Conservation (phyloP, 2,329 filamentous ascomycete species). For the Aspergillus chevalieri region DNA sequence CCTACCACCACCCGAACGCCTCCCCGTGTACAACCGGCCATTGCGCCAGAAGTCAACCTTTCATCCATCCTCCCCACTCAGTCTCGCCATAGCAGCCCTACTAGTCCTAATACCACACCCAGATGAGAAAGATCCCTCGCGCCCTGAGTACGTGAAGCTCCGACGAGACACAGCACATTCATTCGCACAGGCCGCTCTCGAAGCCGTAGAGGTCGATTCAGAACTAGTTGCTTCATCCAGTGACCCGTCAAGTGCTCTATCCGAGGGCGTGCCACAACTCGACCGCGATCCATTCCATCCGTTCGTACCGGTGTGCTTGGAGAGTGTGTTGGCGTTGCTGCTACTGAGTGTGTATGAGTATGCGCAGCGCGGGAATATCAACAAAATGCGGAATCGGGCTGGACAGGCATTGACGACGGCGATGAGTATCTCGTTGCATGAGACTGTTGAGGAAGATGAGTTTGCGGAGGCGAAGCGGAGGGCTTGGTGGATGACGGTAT, state of each 20-base stretch:
- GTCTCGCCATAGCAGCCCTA: slow-evolving; percentile 23
- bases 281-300: slow-evolving; percentile 12
- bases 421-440: slow-evolving; percentile 22
- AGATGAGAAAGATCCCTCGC: slow-evolving; percentile 13
- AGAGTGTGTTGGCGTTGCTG: slow-evolving; percentile 21
- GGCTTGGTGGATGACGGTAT: slow-evolving; percentile 22
- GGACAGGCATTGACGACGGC: slow-evolving; percentile 21
- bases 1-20: slow-evolving; percentile 17
- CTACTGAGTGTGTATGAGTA: slow-evolving; percentile 27
- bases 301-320: slow-evolving; percentile 18
- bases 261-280: slow-evolving; percentile 4
- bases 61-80: slow-evolving; percentile 19
- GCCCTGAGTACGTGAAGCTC: slow-evolving; percentile 13
- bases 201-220: slow-evolving; percentile 20
- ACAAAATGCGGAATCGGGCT: slow-evolving; percentile 24
- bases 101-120: slow-evolving; percentile 21
- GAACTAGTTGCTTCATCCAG: slow-evolving; percentile 14
- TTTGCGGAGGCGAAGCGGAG: slow-evolving; percentile 19
- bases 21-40: slow-evolving; percentile 12
- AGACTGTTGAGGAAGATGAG: slow-evolving; percentile 11
- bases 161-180: slow-evolving; percentile 19
- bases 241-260: slow-evolving; percentile 10
- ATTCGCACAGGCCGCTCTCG: slow-evolving; percentile 18
- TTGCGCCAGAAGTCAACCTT: slow-evolving; percentile 5
- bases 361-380: slow-evolving; percentile 23